Conservation (phyloP, 306 rosid genomes). For the Trifolium fragiferum region DNA sequence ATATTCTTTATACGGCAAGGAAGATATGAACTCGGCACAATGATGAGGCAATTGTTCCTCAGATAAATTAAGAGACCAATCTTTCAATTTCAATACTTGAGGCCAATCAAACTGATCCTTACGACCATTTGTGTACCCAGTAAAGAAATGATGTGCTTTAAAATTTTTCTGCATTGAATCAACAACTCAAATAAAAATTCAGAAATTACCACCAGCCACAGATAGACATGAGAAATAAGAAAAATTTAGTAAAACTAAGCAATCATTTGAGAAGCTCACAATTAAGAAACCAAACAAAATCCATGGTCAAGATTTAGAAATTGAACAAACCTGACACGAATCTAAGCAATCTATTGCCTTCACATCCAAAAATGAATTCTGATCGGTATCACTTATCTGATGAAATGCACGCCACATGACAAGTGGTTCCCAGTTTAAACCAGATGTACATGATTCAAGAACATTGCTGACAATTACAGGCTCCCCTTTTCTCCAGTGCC, state of each 20-base stretch:
- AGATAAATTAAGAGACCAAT: background rate
- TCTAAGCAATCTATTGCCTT: background rate
- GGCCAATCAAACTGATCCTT: background rate
- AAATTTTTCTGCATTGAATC: background rate
- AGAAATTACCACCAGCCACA: background rate
- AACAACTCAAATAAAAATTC: no score
- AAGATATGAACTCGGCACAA: background rate
- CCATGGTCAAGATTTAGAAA: no score
- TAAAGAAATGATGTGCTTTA: background rate
- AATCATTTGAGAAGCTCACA: background rate
- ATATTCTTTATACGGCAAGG: background rate
- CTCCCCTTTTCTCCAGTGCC: constrained; percentile 84
- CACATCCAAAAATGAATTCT: background rate
- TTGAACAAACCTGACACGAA: background rate
- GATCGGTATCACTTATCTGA: background rate
- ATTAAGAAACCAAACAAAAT: background rate
- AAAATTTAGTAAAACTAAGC: background rate
- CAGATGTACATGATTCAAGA: constrained; percentile 41
- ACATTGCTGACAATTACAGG: constrained; percentile 84
- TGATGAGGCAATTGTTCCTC: background rate
- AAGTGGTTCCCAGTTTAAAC: background rate
- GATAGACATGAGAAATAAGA: background rate
- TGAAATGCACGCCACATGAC: background rate
- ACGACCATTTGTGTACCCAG: background rate
- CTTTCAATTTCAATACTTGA: background rate